Evolutionary conservation across 305 asterid species (phyloP), one percentile per base, ranked within the genome.

Genomic region (Fraxinus paxiana): DNA sequence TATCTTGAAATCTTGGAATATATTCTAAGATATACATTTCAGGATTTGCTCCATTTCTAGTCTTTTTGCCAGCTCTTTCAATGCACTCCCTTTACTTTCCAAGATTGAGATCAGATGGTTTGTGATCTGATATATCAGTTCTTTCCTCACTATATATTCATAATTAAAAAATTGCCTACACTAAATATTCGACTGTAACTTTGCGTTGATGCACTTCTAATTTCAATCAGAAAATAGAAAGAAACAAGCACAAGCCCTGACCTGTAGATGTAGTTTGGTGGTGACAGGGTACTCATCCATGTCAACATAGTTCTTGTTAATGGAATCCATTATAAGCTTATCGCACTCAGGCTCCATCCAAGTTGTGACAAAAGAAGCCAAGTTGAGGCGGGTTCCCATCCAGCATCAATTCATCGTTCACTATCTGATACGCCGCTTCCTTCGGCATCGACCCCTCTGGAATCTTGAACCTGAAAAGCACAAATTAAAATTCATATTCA

Each of bases 301-400:
- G 85, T 90, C 97, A 28, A 90, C 94, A 70, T 90, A 92, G 48
- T 91, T 92, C 90, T 91, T 92, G 78, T 89, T 92, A 10, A 90
- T 48, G 31, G 94, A 81, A 7, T 86, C 80, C 94, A 89, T 88
- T n/a, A 92, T 90, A 26, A 91, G 93, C 78, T 88, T 87, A 43
- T 92, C 94, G 83, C 94, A 90, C 85, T 91, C 96, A 0, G 92
- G 92, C 87, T 92, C 97, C 97, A 92, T 92, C 97, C 94, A 92
- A 0, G 97, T 92, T 18, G 91, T 92, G 5, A 90, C 94, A 70
- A 92, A 92, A 0, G 96, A 91, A 3, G 94, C 96, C 83, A 92
- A 20, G 70, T 92, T 91, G 38, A 92, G 87, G 26, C 96, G 96
- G 97, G 69, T 92, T 92, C 2, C 94, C 97, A 3, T 92, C 97